A percentile compares a stretch with the other conserved stretches of the same genome.
Conservation (phyloP, 768 basidiomycete genomes). For the Calocybe cyanea region DNA sequence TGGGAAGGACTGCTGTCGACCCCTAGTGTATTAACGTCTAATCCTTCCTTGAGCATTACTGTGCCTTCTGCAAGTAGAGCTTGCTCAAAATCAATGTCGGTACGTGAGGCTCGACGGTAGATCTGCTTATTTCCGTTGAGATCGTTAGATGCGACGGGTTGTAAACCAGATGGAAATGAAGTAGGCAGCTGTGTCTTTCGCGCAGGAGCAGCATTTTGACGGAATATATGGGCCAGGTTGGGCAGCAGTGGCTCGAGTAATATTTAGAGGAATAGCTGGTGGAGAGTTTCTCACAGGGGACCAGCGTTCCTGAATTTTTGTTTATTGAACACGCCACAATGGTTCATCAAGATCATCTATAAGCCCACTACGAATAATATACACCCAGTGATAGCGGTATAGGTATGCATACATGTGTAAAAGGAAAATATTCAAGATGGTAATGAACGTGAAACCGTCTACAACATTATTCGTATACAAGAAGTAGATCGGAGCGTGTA, state of each 20-base stretch:
- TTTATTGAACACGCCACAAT: slow-evolving; percentile 12
- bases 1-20: slow-evolving; percentile 41
- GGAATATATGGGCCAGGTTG: slow-evolving; percentile 70
- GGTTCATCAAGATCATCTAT: slow-evolving; percentile 12
- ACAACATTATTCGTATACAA: slow-evolving; percentile 21
- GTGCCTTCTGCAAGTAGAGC: slow-evolving; percentile 67
- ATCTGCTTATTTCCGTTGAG: slow-evolving; percentile 29
- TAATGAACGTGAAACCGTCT: slow-evolving; percentile 32
- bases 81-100: slow-evolving; percentile 80
- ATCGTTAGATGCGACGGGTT: slow-evolving; percentile 56
- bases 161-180: slow-evolving; percentile 47
- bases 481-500: slow-evolving; percentile 13
- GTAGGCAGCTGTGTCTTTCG: slow-evolving; percentile 35
- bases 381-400: slow-evolving; percentile 8
- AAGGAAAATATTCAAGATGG: slow-evolving; percentile 12
- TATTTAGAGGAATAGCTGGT: background rate
- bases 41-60: slow-evolving; percentile 63
- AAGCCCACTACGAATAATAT: slow-evolving; percentile 9
- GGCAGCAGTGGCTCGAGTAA: slow-evolving; percentile 15
- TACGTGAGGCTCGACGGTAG: slow-evolving; percentile 60
- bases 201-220: slow-evolving; percentile 42
- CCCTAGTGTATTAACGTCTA: slow-evolving; percentile 68
- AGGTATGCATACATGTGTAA: slow-evolving; percentile 7
- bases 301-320: too few species aligned
- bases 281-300: slow-evolving; percentile 10